These are phyloP conservation scores for Fusarium begoniae DNA, from an alignment of 2,329 filamentous ascomycete species.

Conservation along the genomic window DNA sequence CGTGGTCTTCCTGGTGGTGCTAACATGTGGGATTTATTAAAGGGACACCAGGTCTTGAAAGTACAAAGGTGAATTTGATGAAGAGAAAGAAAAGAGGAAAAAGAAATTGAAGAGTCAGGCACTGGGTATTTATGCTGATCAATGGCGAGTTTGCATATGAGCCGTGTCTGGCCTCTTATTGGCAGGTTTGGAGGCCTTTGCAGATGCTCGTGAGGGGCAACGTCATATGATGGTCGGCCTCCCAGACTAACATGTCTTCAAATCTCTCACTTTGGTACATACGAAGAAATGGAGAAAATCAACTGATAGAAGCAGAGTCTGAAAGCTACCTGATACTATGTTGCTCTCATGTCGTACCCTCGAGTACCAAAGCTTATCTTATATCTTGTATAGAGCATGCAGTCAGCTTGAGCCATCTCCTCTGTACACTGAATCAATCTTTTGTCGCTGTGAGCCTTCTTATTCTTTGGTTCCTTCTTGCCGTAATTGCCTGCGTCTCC, in stretches of 20 bases:
- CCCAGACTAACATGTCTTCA: background rate
- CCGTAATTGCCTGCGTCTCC: fast-evolving
- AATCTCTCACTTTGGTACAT: background rate
- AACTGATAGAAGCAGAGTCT: background rate
- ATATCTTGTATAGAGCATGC: background rate
- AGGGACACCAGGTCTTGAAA: background rate
- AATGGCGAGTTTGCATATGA: background rate
- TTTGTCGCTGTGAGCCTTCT: fast-evolving
- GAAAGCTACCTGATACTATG: fast-evolving
- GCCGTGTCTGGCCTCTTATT: background rate
- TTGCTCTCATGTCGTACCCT: background rate
- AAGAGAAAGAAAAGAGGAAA: background rate
- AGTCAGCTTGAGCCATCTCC: too few relatives aligned
- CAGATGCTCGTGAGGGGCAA: constrained; percentile 4
- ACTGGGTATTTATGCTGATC: constrained; percentile 1
- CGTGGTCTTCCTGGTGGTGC: background rate
- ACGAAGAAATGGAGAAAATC: fast-evolving
- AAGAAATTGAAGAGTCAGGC: too few relatives aligned
- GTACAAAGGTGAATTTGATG: background rate
- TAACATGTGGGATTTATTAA: background rate
- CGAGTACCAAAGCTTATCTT: too few relatives aligned
- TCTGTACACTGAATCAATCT: background rate
- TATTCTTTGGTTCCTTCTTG: background rate
- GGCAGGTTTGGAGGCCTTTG: constrained; percentile 19
- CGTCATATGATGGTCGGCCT: constrained; percentile 16